These are phyloP conservation scores for Trichoderma lentiforme DNA, from an alignment of 2,329 filamentous ascomycete genomes.

Conservation along the genomic window DNA sequence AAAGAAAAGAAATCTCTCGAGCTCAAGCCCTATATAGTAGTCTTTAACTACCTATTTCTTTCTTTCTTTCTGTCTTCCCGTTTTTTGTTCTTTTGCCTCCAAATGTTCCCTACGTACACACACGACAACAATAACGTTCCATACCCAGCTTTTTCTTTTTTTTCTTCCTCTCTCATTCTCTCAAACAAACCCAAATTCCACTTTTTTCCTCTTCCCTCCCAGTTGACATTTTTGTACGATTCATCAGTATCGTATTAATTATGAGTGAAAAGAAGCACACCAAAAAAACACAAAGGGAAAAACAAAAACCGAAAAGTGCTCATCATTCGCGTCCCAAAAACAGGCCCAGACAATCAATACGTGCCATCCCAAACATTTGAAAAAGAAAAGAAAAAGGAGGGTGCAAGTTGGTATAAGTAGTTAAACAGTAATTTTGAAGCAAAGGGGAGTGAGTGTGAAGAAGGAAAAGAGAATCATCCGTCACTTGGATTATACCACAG, in stretches of 20 bases:
- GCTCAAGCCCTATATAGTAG: not conserved
- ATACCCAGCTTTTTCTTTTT: not conserved
- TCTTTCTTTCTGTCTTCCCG: not conserved
- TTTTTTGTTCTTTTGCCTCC: not conserved
- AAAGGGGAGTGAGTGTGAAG: not conserved
- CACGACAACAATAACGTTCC: not conserved
- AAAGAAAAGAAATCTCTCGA: not conserved
- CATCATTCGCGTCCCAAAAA: slow-evolving; percentile 11
- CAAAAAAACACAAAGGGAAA: not conserved
- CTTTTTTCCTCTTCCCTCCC: not conserved
- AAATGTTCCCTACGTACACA: not conserved
- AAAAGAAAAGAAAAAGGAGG: not conserved
- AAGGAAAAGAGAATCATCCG: not conserved
- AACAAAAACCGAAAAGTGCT: not conserved
- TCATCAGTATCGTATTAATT: slow-evolving; percentile 1
- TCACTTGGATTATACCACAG: slow-evolving; percentile 67
- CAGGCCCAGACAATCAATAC: slow-evolving; percentile 17
- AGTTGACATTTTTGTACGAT: slow-evolving; percentile 4
- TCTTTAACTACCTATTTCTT: not conserved
- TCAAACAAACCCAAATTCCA: not conserved
- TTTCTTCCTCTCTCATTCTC: not conserved
- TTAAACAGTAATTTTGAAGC: slow-evolving; percentile 1
- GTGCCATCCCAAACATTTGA: slow-evolving; percentile 15
- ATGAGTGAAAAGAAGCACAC: not conserved
- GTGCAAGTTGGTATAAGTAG: not conserved